A percentile compares a stretch with the other conserved stretches of the same genome.
Evolutionary conservation across 257 asterid species (phyloP).

Genomic region (Dorcoceras hygrometricum): DNA sequence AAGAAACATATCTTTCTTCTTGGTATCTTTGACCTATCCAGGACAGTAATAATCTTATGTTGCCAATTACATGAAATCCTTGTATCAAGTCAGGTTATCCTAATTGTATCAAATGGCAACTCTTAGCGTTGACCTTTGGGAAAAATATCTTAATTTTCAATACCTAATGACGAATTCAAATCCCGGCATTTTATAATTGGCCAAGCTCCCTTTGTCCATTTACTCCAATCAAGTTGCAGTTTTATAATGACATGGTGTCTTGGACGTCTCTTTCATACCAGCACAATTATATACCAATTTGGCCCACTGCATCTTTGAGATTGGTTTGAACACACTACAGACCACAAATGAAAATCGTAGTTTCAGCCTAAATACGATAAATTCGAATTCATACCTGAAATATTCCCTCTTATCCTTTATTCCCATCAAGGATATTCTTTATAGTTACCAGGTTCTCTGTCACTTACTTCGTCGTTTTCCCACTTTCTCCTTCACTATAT

Average conservation of each 20-base stretch:
- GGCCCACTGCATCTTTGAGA: neutral
- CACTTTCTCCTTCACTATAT: neutral
- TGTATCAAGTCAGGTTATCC: too few relatives aligned
- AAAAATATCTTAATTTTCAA: too few relatives aligned
- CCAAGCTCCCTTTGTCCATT: neutral
- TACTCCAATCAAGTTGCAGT: neutral
- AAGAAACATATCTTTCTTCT: too few relatives aligned
- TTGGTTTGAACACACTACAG: neutral
- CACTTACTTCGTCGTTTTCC: constrained; percentile 10
- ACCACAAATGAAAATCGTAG: neutral
- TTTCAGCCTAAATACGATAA: neutral
- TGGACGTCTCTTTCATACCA: neutral
- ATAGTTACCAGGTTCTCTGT: constrained; percentile 16
- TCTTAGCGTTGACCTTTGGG: too few relatives aligned
- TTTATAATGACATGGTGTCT: neutral
- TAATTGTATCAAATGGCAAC: too few relatives aligned
- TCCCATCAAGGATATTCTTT: constrained; percentile 26
- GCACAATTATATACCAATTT: too few relatives aligned
- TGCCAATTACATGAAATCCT: too few relatives aligned
- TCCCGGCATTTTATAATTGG: too few relatives aligned
- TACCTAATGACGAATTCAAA: too few relatives aligned
- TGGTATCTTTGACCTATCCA: too few relatives aligned
- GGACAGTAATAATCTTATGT: too few relatives aligned
- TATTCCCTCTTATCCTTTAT: neutral
- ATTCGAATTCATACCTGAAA: neutral